These are phyloP conservation scores for Liquidambar formosana DNA, from an alignment of 164 flowering plant genomes.

Conservation along the genomic window DNA sequence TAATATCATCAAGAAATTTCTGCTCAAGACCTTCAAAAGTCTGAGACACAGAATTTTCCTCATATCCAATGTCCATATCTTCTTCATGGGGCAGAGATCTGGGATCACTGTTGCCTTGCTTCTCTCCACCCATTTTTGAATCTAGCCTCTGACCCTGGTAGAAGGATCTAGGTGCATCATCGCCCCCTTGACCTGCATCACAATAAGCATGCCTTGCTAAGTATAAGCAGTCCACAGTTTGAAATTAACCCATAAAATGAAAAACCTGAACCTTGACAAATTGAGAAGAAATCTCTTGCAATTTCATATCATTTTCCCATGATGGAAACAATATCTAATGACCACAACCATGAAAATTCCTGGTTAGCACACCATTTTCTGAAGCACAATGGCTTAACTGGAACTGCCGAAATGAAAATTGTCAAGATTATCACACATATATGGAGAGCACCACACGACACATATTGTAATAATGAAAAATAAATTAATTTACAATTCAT, in stretches of 20 bases:
- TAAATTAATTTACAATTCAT: no score
- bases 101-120: slow-evolving; percentile 38
- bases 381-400: no score
- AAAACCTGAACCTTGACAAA: not conserved
- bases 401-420: no score
- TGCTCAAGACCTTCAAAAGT: slow-evolving; percentile 61
- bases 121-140: slow-evolving; percentile 38
- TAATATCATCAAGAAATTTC: slow-evolving; percentile 60
- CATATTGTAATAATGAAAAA: no score
- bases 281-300: not conserved
- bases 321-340: no score
- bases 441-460: no score
- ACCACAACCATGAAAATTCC: no score
- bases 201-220: not conserved
- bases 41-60: slow-evolving; percentile 32
- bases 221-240: not conserved
- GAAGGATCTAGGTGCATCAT: slow-evolving; percentile 43
- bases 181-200: slow-evolving; percentile 50
- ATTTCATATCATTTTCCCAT: no score
- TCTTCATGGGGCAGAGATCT: slow-evolving; percentile 43
- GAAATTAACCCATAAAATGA: not conserved
- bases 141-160: slow-evolving; percentile 49
- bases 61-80: slow-evolving; percentile 61
- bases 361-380: no score
- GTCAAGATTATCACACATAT: no score